Base-by-base conservation (phyloP, 495 filamentous ascomycete species). In the Baudoinia panamericana region DNA sequence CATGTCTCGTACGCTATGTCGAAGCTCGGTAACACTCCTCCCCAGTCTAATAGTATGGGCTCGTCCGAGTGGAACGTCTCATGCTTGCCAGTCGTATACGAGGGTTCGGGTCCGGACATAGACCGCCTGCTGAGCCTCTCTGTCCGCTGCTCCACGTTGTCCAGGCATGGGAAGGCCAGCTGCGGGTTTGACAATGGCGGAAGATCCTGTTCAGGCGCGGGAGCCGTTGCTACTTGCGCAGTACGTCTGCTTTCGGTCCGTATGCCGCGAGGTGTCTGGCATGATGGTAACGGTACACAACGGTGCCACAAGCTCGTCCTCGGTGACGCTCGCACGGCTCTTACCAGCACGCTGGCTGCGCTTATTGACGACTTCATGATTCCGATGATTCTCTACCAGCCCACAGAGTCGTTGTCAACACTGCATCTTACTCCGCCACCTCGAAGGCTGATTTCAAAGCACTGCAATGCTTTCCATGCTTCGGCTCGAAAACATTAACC, bases 1-100 rank as follows among this genome's bases (percentile, higher is more conserved):
- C 90, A 99, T 5, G 84, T 78, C 59, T 99, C 90, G 56, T 93
- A 95, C 21, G 90, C 90, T 32, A 96, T 70, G 41, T 84, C 72
- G 40, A 88, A 96, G 52, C 86, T 73, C 19, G 77, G 78, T 8
- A 99, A 66, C 19, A 84, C 69, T 16, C 90, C 90, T 37, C 92
- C 90, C 77, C 92, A 95, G 56, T 99, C 92, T 6, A 96, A 72
- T 0, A 92, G 67, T 2, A 95, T 59, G 5, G 90, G 80, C 10
- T 82, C 64, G 7, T 72, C 45, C 38, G 75, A 88, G 47, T 75
- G 78, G 60, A 81, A 94, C 29, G 55, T 71, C 46, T 78, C 69
- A 45, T 92, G 88, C 8, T 72, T 67, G 39, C 90, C 90, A 44
- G 80, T 81, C 0, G 84, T 93, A 60, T 99, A 99, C 5, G 84